phyloP scores from a whole-genome alignment of 1,284 basidiomycete species.

The Exsudoporus floridanus region DNA sequence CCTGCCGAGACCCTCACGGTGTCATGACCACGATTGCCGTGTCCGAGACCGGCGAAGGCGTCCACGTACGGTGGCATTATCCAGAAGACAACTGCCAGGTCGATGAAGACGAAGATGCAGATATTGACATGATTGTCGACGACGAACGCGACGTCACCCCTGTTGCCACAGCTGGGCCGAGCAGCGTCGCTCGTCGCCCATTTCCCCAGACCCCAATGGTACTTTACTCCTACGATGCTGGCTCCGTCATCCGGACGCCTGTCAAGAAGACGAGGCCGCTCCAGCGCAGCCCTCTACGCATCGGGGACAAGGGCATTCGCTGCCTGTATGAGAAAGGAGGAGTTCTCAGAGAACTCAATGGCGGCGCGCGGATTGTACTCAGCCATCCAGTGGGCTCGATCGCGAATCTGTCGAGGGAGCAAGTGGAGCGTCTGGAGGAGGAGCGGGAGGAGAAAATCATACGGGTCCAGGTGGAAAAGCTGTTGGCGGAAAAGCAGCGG shows the following conservation, averaged over 20 bases:
- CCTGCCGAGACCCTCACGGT: constrained; percentile 17
- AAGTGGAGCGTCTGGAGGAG: constrained; percentile 23
- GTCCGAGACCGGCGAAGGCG: constrained; percentile 24
- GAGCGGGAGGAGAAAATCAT: constrained; percentile 19
- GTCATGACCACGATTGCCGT: constrained; percentile 15
- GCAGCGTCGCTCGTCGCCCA: not conserved
- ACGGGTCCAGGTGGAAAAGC: constrained; percentile 16
- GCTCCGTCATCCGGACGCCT: constrained; percentile 33
- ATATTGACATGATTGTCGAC: constrained; percentile 15
- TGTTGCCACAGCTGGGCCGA: not conserved
- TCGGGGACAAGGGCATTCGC: constrained; percentile 30
- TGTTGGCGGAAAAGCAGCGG: constrained; percentile 20
- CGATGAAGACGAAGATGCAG: constrained; percentile 3
- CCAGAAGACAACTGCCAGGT: constrained; percentile 5
- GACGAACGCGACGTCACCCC: constrained; percentile 20
- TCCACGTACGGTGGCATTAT: constrained; percentile 24
- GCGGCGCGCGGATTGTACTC: constrained; percentile 20
- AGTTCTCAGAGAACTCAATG: constrained; percentile 14
- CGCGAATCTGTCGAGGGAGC: constrained; percentile 25
- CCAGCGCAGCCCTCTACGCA: constrained; percentile 27
- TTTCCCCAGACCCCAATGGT: constrained; percentile 29
- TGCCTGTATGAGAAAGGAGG: constrained; percentile 23
- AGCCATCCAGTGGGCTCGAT: constrained; percentile 21
- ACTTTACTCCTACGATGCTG: constrained; percentile 24
- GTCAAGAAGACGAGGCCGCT: constrained; percentile 32